Evolutionary conservation across 441 rosid genomes (phyloP).

Genomic region (Dalechampia spathulata): DNA sequence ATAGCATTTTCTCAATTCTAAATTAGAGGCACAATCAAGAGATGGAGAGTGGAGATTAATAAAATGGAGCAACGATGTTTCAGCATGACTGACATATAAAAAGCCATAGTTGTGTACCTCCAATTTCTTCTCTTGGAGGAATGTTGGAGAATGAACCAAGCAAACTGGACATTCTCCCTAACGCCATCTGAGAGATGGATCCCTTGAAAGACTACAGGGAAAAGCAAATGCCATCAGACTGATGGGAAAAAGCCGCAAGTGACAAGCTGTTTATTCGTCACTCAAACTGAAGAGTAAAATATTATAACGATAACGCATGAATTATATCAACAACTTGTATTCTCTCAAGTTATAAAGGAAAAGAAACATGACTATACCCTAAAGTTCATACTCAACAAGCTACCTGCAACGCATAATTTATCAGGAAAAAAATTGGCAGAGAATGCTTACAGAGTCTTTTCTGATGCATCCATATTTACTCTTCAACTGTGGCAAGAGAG

Average conservation of each 20-base stretch:
- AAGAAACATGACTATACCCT: too few relatives aligned
- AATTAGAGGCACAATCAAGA: slow-evolving; percentile 16
- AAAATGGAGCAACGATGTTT: too few relatives aligned
- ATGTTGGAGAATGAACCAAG: slow-evolving; percentile 53
- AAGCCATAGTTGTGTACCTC: slow-evolving; percentile 27
- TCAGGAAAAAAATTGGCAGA: too few relatives aligned
- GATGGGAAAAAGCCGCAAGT: neutral
- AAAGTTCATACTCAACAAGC: too few relatives aligned
- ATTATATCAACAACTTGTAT: too few relatives aligned
- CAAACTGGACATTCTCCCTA: slow-evolving; percentile 71
- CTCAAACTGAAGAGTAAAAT: too few relatives aligned
- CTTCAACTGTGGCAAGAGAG: slow-evolving; percentile 53
- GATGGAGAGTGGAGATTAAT: too few relatives aligned
- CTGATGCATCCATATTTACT: slow-evolving; percentile 71
- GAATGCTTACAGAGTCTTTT: slow-evolving; percentile 68
- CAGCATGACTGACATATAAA: neutral
- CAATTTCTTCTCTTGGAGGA: slow-evolving; percentile 41
- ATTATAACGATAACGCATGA: too few relatives aligned
- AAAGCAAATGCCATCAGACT: slow-evolving; percentile 11
- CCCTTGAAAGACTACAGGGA: slow-evolving; percentile 46
- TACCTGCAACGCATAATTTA: too few relatives aligned
- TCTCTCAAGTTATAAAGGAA: too few relatives aligned
- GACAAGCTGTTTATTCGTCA: too few relatives aligned
- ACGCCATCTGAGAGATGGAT: slow-evolving; percentile 68
- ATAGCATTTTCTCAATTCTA: too few relatives aligned